Base-by-base conservation (phyloP, 257 asterid genomes). In the Nicotiana knightiana region DNA sequence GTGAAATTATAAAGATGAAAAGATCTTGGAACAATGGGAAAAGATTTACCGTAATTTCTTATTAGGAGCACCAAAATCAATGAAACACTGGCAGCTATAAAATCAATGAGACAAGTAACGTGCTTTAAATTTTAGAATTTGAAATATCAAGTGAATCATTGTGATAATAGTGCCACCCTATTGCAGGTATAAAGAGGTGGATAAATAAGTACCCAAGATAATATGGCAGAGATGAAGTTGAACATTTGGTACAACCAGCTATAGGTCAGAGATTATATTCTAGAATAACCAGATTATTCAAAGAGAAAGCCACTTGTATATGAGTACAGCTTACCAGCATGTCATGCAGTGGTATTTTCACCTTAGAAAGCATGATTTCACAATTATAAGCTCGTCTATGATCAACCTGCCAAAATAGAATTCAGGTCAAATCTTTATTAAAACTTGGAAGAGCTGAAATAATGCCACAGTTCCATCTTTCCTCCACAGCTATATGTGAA, bases 371-470 rank as follows among this genome's bases (percentile, higher is more conserved):
- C 97, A 95, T 93, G 85, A 95, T 95, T 84, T 95, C 99, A 89
- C 99, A 95, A 88, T 95, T 95, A 87, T 92, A 93, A 11, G 99
- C 99, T 57, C 99, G 94, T 84, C 98, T 89, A 83, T 92, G 97
- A 3, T 95, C 98, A 86, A 95, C 82, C 99, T 95, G 96, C 87
- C 86, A 84, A 85, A 51, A 58, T 48, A 75, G 10, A 51, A 59
- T 58, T 58, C 21, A 58, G 4, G 26, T 55, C 24, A 71, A 51
- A 12, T 33, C 62, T 75, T 46, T 75, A 28, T 75, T 24, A 51
- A 32, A 51, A 48, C 63, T 51, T 75, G 43, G 43, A 75, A 16
- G 79, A 75, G 79, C 9, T 75, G 62, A 51, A 75, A 15, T 26
- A 75, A 21, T 26, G 12, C 26, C 61, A 75, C 63, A 51, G 15